These are phyloP conservation scores for Saccharomycopsis sp. DNA, from an alignment of 805 yeast species.

Conservation along the genomic window DNA sequence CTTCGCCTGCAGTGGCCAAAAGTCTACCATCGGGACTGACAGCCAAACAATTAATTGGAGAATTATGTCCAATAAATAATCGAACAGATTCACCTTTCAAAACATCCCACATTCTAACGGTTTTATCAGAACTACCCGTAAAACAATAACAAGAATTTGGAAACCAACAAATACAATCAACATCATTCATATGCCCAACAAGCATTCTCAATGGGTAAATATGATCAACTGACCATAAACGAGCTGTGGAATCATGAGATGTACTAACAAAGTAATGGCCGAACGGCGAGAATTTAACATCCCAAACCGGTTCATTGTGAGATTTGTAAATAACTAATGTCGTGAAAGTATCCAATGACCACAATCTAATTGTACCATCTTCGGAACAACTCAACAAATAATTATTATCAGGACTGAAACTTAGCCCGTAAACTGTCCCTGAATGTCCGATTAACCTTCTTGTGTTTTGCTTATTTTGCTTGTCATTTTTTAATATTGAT, in stretches of 20 bases:
- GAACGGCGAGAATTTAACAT: slow-evolving; percentile 85
- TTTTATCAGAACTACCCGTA: slow-evolving; percentile 93
- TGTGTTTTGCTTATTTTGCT: slow-evolving; percentile 39
- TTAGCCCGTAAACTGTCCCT: slow-evolving; percentile 86
- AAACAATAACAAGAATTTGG: slow-evolving; percentile 93
- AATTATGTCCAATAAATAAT: slow-evolving; percentile 85
- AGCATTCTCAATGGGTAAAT: slow-evolving; percentile 91
- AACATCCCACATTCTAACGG: slow-evolving; percentile 98
- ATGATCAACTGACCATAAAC: slow-evolving; percentile 97
- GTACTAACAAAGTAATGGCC: slow-evolving; percentile 99
- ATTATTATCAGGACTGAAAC: slow-evolving; percentile 85
- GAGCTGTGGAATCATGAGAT: slow-evolving; percentile 94
- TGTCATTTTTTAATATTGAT: slow-evolving; percentile 51
- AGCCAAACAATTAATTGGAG: slow-evolving; percentile 78
- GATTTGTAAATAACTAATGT: slow-evolving; percentile 93
- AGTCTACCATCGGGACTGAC: slow-evolving; percentile 97
- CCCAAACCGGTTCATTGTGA: slow-evolving; percentile 97
- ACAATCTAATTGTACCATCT: slow-evolving; percentile 84
- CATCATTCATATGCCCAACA: slow-evolving; percentile 97
- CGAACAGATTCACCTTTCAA: slow-evolving; percentile 83
- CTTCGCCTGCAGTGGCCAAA: slow-evolving; percentile 94
- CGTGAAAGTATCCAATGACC: slow-evolving; percentile 90
- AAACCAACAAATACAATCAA: slow-evolving; percentile 90
- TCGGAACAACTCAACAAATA: slow-evolving; percentile 79
- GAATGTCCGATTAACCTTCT: slow-evolving; percentile 74